Conservation (phyloP, 306 rosid species). For the Erythrophleum fordii region DNA sequence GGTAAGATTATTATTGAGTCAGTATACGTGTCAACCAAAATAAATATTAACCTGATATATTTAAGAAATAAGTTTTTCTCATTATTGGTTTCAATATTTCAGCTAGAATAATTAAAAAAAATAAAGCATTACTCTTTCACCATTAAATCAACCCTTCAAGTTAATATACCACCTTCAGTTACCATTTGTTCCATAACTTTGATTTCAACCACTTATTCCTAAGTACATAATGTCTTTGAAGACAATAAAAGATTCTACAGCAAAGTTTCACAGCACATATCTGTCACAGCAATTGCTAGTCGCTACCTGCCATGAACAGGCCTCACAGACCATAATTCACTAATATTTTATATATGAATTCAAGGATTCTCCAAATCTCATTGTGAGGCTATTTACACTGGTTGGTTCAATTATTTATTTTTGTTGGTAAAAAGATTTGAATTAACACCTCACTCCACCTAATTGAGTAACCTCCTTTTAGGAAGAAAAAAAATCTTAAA, state of each 20-base stretch:
- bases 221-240: neutral
- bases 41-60: neutral
- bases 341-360: neutral
- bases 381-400: too few species aligned
- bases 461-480: too few species aligned
- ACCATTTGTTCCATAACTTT: too few species aligned
- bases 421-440: neutral
- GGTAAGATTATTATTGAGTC: too few species aligned
- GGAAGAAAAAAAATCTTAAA: too few species aligned
- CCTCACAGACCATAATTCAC: too few species aligned
- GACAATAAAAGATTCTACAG: neutral
- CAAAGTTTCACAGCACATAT: too few species aligned
- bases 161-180: neutral
- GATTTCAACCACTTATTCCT: neutral
- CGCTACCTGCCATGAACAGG: too few species aligned
- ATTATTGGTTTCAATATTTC: neutral
- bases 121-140: neutral
- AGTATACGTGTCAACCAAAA: too few species aligned
- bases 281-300: neutral
- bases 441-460: too few species aligned
- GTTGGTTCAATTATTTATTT: too few species aligned
- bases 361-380: neutral
- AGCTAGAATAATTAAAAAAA: neutral
- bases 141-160: neutral
- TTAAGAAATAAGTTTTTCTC: neutral